Base-by-base conservation (phyloP, 805 yeast genomes). In the Sungouiella blattae region DNA sequence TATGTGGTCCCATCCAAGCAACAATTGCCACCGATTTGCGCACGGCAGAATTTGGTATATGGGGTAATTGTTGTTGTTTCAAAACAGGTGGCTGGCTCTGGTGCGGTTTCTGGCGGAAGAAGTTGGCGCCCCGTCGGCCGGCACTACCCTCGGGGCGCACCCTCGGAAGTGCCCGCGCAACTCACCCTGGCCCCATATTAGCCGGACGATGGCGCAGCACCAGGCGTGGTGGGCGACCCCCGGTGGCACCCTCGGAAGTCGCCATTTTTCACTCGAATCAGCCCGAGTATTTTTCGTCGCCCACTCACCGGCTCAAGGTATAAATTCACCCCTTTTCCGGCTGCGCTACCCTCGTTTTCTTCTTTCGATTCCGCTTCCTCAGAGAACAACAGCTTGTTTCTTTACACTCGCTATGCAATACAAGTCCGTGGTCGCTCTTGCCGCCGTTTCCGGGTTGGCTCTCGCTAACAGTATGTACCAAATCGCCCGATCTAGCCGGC, bases 361-460 rank as follows among this genome's bases (percentile, higher is more conserved):
- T 27, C 21, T 20, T 27, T 22, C 15, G 26, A 18, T 30, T 20
- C 9, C 22, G 18, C 20, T 15, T n/a, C 21, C n/a, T 13, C 18
- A 14, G 26, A 30, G 6, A 7, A 14, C 14, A 23, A 21, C 22
- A 9, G 22, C 22, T 9, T 20, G 22, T 20, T 7, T 7, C 36
- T 26, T 31, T 41, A 20, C 50, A 28, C 38, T 46, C 45, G 44
- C 44, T 42, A 78, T 79, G 83, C 82, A 75, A 68, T 64, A 75
- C 65, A 77, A 70, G 63, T 62, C 74, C 43, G 52, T 73, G 54
- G 53, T 75, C 46, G 63, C 71, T 43, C 53, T 69, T 46, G 67
- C 73, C 49, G 72, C 80, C 51, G 44, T 75, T 32, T 70, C 74
- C 47, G 74, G 75, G 42, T 48, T 72, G 40, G 79, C 54, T 33